phyloP scores from a whole-genome alignment of 2,329 filamentous ascomycete species.

The Blastomyces parvus region DNA sequence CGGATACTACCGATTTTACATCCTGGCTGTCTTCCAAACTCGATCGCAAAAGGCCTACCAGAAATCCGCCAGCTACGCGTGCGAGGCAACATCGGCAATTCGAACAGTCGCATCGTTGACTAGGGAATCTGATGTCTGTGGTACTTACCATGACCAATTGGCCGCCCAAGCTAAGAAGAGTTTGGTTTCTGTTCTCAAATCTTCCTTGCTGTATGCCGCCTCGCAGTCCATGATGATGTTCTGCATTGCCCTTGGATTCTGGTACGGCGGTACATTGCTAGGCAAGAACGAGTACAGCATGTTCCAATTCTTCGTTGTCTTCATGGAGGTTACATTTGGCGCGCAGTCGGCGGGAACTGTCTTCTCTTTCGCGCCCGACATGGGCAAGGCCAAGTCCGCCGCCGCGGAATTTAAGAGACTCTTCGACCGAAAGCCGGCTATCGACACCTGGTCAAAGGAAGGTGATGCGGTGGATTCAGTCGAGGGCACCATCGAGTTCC shows the following conservation, averaged over 20 bases:
- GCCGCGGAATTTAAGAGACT: slow-evolving; percentile 70
- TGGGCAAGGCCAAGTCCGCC: slow-evolving; percentile 84
- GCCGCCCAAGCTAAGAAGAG: slow-evolving; percentile 57
- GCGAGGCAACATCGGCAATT: slow-evolving; percentile 88
- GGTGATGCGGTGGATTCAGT: slow-evolving; percentile 55
- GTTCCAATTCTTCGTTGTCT: slow-evolving; percentile 89
- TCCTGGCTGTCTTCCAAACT: slow-evolving; percentile 67
- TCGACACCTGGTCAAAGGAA: slow-evolving; percentile 69
- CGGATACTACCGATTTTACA: slow-evolving; percentile 81
- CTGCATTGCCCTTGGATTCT: slow-evolving; percentile 80
- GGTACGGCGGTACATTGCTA: slow-evolving; percentile 77
- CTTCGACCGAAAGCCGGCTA: slow-evolving; percentile 70
- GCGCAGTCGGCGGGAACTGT: slow-evolving; percentile 83
- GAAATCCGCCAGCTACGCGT: slow-evolving; percentile 73
- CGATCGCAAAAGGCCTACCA: slow-evolving; percentile 73
- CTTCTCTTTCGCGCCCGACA: slow-evolving; percentile 83
- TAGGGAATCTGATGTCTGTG: slow-evolving; percentile 69
- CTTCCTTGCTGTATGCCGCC: slow-evolving; percentile 68
- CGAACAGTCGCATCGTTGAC: slow-evolving; percentile 88
- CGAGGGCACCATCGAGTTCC: slow-evolving; percentile 77
- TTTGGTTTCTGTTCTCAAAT: slow-evolving; percentile 63
- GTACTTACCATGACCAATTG: slow-evolving; percentile 59
- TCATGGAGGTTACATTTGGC: slow-evolving; percentile 79
- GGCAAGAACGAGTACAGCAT: slow-evolving; percentile 59
- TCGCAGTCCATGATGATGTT: slow-evolving; percentile 78